Conservation (phyloP, 2,329 filamentous ascomycete genomes). For the Paracamarosporium sp. region DNA sequence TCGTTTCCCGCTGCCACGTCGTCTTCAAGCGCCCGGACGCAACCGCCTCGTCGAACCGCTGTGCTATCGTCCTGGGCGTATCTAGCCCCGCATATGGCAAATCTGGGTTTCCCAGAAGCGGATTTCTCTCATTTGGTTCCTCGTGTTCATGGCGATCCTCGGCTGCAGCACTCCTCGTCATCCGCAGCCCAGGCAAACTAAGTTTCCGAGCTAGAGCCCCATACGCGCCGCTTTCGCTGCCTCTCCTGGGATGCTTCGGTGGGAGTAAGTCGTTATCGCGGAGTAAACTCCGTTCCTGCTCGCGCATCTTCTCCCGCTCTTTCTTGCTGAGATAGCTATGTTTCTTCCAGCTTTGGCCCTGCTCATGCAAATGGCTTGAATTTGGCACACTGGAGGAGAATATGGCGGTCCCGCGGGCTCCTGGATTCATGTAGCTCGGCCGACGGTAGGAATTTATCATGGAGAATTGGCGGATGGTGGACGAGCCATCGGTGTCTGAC, state of each 20-base stretch:
- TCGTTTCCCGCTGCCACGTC: conserved; percentile 88
- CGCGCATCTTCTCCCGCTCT: conserved; percentile 61
- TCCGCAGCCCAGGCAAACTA: conserved; percentile 38
- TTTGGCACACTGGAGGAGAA: conserved; percentile 63
- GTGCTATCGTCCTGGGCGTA: conserved; percentile 54
- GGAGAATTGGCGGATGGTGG: conserved; percentile 56
- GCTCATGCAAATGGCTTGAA: conserved; percentile 27
- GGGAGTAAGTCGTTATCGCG: conserved; percentile 66
- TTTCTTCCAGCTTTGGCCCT: conserved; percentile 23
- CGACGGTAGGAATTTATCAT: conserved; percentile 74
- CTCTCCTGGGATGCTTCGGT: conserved; percentile 55
- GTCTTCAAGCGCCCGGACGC: conserved; percentile 81
- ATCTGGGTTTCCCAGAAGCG: conserved; percentile 52
- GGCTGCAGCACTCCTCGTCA: conserved; percentile 31
- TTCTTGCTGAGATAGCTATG: conserved; percentile 56
- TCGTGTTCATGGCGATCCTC: conserved; percentile 39
- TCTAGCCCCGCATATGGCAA: conserved; percentile 56
- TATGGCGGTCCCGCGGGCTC: conserved; percentile 73
- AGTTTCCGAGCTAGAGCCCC: conserved; percentile 33
- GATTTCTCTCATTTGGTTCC: conserved; percentile 53
- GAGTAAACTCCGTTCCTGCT: conserved; percentile 65
- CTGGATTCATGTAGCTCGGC: conserved; percentile 77
- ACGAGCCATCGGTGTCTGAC: conserved; percentile 62
- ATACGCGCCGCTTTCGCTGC: conserved; percentile 34
- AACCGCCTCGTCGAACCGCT: conserved; percentile 72